Conservation (phyloP, 1,284 basidiomycete genomes). For the Ceratobasidium sp. region DNA sequence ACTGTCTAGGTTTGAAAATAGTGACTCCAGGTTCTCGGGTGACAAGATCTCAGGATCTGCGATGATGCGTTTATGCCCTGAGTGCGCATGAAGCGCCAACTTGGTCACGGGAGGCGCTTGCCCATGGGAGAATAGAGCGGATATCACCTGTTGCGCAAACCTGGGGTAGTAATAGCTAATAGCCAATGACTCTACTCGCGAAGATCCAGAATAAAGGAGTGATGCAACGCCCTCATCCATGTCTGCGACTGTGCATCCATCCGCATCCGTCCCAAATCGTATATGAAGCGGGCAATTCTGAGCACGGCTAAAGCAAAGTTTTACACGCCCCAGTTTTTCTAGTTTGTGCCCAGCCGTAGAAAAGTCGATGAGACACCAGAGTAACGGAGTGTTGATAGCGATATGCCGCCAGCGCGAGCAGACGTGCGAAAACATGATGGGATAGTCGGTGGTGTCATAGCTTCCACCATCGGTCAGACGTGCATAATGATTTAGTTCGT, state of each 20-base stretch:
- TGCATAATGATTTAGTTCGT: background rate
- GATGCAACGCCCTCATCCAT: background rate
- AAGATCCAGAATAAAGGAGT: background rate
- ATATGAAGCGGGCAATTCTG: background rate
- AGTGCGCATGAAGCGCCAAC: background rate
- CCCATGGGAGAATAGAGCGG: background rate
- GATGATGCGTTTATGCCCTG: background rate
- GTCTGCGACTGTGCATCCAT: background rate
- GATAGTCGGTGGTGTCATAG: background rate
- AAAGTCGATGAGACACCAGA: slow-evolving; percentile 13
- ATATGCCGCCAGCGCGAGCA: slow-evolving; percentile 22
- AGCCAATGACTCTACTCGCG: slow-evolving; percentile 2
- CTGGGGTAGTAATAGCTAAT: background rate
- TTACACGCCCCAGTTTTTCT: background rate
- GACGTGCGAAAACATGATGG: slow-evolving; percentile 4
- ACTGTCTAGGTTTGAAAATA: background rate
- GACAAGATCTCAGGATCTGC: background rate
- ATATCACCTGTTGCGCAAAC: background rate
- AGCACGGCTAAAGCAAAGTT: background rate
- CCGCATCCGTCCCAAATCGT: background rate
- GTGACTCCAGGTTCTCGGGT: background rate
- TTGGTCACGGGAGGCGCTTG: background rate
- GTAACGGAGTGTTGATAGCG: background rate
- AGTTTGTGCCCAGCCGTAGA: background rate
- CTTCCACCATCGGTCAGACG: background rate